Conservation (phyloP, 371 early-diverging fungal genomes). For the Mucor indicus region DNA sequence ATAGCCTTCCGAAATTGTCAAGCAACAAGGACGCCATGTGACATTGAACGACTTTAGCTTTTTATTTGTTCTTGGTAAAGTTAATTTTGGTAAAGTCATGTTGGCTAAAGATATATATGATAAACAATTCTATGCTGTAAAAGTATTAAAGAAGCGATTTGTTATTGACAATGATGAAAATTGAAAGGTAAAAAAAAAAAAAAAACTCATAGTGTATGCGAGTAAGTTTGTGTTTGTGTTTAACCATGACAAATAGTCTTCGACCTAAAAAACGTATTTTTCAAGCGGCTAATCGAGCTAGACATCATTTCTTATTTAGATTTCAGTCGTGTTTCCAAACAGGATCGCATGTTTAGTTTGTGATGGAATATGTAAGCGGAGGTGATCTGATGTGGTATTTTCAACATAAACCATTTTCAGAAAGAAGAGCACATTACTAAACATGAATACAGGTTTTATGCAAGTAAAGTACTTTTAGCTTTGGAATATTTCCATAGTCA, state of each 20-base stretch:
- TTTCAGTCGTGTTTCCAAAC: slow-evolving; percentile 97
- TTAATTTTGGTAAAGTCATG: slow-evolving; percentile 98
- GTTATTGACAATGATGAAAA: slow-evolving; percentile 92
- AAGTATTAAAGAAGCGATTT: slow-evolving; percentile 96
- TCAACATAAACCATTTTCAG: slow-evolving; percentile 82
- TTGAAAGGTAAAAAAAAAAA: slow-evolving; percentile 67
- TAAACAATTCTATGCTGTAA: slow-evolving; percentile 88
- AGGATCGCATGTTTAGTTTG: slow-evolving; percentile 92
- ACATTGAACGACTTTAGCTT: slow-evolving; percentile 86
- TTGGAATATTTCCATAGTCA: slow-evolving; percentile 64
- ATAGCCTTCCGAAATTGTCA: slow-evolving; percentile 9
- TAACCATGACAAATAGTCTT: slow-evolving; percentile 62
- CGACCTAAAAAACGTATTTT: slow-evolving; percentile 94
- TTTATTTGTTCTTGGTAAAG: slow-evolving; percentile 92
- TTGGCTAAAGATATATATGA: slow-evolving; percentile 86
- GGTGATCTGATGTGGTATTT: slow-evolving; percentile 99
- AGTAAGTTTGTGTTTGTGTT: no score
- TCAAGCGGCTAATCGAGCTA: slow-evolving; percentile 81
- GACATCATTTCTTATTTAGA: slow-evolving; percentile 96
- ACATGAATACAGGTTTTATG: slow-evolving; percentile 76
- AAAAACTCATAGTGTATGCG: no score
- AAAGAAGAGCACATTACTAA: slow-evolving; percentile 86
- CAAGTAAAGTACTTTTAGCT: slow-evolving; percentile 94
- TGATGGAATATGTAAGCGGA: slow-evolving; percentile 99
- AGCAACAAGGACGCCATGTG: slow-evolving; percentile 15